Base-by-base conservation (phyloP, 805 yeast species). In the Candida germanica region DNA sequence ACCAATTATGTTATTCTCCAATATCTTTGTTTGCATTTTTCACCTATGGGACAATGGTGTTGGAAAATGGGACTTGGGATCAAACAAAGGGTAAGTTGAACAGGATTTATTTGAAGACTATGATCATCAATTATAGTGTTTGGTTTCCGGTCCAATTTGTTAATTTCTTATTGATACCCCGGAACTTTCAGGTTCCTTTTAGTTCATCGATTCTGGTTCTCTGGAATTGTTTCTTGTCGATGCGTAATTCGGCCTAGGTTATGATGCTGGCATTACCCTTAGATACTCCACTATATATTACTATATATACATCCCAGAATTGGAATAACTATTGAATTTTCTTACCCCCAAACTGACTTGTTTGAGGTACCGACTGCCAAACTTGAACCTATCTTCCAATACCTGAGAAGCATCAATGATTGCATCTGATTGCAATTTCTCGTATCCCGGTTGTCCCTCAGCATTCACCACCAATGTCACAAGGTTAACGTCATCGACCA, bases 201-300 rank as follows among this genome's bases (percentile, higher is more conserved):
- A 81, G 94, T 37, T 83, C 93, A 6, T 85, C 62, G 13, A 68
- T 93, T 5, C 91, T 95, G 19, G 94, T 91, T 13, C 64, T 91
- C 24, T 91, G 98, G 98, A 91, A 93, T 55, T 88, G 96, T 36
- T 89, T 84, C 63, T 64, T 91, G 33, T 87, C 95, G 0, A 78
- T 86, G 74, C 70, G 85, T 50, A 87, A 87, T 42, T 59, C 69
- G 10, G 13, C 29, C 7, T 21, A 21, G 10, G 7, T 10, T 8
- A 21, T 8, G 23, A 21, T 8, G 23, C 23, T 8, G 10, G 24
- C 8, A 21, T 21, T 21, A 11, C 8, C 11, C 24, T 9, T 21
- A 11, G 11, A 21, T 21, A 20, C 23, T n/a, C n/a, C n/a, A n/a
- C n/a, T n/a, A n/a, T n/a, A n/a, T n/a, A n/a, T n/a, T n/a, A 14